Percentiles rank a stretch among this genome's conserved stretches.
Conservation (phyloP, 768 basidiomycete species). For the Pleurotus sapidus region DNA sequence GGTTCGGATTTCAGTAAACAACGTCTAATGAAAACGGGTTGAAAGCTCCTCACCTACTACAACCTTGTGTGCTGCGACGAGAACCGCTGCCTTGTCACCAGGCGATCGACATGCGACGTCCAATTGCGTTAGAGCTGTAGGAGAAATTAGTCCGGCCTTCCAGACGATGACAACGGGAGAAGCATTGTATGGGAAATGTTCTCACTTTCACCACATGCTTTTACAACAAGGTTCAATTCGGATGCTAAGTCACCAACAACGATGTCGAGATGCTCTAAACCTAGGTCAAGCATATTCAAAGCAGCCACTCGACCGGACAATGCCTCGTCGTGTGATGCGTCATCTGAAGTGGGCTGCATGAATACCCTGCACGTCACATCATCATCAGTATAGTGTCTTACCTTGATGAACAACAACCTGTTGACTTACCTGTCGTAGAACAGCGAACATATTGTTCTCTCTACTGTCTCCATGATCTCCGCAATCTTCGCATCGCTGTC, state of each 20-base stretch:
- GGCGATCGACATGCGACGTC: conserved; percentile 49
- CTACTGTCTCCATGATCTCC: conserved; percentile 69
- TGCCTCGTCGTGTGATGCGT: conserved; percentile 86
- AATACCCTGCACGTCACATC: conserved; percentile 54
- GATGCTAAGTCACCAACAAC: conserved; percentile 56
- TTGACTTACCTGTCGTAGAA: conserved; percentile 80
- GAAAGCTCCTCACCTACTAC: conserved; percentile 64
- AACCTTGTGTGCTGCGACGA: conserved; percentile 83
- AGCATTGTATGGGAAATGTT: not conserved
- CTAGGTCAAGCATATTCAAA: conserved; percentile 86
- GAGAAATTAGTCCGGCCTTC: not conserved
- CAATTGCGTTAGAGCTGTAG: conserved; percentile 32
- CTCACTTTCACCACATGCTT: conserved; percentile 76
- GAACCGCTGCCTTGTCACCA: conserved; percentile 71
- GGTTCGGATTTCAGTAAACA: not conserved
- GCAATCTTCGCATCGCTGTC: conserved; percentile 46
- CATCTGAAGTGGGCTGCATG: conserved; percentile 61
- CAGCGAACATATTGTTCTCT: conserved; percentile 63
- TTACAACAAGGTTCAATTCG: conserved; percentile 63
- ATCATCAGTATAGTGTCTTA: not conserved
- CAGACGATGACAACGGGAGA: not conserved
- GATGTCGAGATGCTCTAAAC: conserved; percentile 86
- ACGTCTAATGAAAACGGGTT: not conserved
- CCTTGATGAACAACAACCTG: not conserved
- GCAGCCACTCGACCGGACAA: conserved; percentile 88